phyloP scores from a whole-genome alignment of 139 green algal genomes.

The Micromonas commoda region DNA sequence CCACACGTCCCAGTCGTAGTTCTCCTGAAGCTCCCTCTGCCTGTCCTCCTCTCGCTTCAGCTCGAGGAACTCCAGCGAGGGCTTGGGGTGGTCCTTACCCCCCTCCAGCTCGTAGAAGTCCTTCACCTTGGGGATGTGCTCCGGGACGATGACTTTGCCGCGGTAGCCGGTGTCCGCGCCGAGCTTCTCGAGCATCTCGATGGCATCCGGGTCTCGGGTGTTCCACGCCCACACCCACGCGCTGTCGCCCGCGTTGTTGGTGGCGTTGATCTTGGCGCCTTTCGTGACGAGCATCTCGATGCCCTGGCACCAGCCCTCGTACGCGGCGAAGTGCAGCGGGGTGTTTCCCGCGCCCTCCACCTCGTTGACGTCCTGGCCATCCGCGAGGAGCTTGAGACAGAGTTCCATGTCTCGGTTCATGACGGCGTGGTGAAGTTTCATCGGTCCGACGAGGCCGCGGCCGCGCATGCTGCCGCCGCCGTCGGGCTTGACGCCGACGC shows the following conservation, averaged over 20 bases:
- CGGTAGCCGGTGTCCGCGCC: conserved; percentile 57
- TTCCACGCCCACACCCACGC: conserved; percentile 78
- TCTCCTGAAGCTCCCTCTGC: neutral
- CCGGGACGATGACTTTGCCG: conserved; percentile 80
- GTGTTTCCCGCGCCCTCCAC: conserved; percentile 88
- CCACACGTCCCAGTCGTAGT: conserved; percentile 15
- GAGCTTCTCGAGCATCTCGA: conserved; percentile 68
- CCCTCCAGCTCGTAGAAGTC: conserved; percentile 85
- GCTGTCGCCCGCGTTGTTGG: conserved; percentile 81
- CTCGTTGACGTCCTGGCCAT: conserved; percentile 76
- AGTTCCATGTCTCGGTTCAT: conserved; percentile 60
- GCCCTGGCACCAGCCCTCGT: conserved; percentile 76
- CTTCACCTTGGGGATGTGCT: conserved; percentile 84
- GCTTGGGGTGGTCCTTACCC: conserved; percentile 82
- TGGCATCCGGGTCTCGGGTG: conserved; percentile 65
- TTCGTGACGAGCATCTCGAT: conserved; percentile 71
- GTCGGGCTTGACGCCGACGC: conserved; percentile 75
- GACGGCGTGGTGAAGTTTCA: conserved; percentile 71
- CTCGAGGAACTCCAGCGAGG: conserved; percentile 74
- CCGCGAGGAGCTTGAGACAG: conserved; percentile 51
- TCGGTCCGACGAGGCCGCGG: conserved; percentile 67
- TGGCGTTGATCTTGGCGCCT: conserved; percentile 81
- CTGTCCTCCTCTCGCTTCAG: conserved; percentile 52
- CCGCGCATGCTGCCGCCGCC: conserved; percentile 72
- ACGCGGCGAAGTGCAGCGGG: conserved; percentile 71